A percentile compares a stretch with the other conserved stretches of the same genome.
These are phyloP conservation scores for Sugiyamaella chiloensis DNA, from an alignment of 805 yeast species.

Conservation along the genomic window DNA sequence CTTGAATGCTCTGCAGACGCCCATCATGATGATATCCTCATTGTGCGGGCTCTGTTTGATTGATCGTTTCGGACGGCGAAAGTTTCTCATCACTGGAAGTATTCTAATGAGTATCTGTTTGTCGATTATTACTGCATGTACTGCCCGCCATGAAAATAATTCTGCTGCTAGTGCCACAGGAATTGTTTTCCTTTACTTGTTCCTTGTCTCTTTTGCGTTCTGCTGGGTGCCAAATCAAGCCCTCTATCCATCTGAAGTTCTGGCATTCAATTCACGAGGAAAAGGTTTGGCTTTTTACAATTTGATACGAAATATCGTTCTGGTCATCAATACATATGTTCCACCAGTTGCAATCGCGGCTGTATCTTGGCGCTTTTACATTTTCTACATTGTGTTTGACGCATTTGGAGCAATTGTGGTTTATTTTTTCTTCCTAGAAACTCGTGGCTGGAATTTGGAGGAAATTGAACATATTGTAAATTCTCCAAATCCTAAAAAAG, in stretches of 20 bases:
- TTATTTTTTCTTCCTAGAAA: conserved; percentile 67
- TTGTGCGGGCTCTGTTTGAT: conserved; percentile 21
- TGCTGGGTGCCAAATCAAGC: conserved; percentile 36
- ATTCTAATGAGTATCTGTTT: conserved; percentile 24
- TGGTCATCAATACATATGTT: conserved; percentile 28
- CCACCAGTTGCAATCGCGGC: conserved; percentile 32
- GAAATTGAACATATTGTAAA: conserved; percentile 63
- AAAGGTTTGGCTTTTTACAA: conserved; percentile 30
- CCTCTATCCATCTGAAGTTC: conserved; percentile 33
- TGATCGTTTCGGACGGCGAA: conserved; percentile 32
- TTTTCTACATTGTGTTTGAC: conserved; percentile 34
- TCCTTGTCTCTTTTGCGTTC: conserved; percentile 18
- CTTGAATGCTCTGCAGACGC: conserved; percentile 13
- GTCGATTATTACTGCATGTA: conserved; percentile 36
- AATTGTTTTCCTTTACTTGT: conserved; percentile 14
- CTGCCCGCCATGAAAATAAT: conserved; percentile 26
- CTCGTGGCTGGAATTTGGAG: conserved; percentile 75
- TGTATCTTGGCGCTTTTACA: conserved; percentile 34
- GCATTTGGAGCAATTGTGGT: conserved; percentile 40
- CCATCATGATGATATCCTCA: conserved; percentile 10
- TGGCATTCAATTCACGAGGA: conserved; percentile 32
- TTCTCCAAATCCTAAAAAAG: conserved; percentile 16
- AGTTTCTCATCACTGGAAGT: conserved; percentile 25
- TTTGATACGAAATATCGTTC: conserved; percentile 31
- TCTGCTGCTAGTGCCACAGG: conserved; percentile 13